Evolutionary conservation across 805 yeast genomes (phyloP), one percentile per base, ranked within the genome.

Genomic region (Nakazawaea wyomingensis): DNA sequence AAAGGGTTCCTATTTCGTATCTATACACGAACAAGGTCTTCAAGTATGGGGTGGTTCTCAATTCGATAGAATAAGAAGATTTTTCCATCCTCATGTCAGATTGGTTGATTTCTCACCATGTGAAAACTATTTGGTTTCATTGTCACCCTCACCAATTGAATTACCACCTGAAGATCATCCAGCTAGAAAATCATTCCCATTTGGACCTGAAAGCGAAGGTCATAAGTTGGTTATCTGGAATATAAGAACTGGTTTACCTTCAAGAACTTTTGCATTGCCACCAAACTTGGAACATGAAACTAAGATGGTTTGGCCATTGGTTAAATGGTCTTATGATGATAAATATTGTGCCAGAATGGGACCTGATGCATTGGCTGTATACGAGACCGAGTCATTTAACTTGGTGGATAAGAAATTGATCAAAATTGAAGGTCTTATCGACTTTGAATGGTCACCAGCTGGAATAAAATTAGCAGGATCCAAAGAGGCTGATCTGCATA

Each of bases 151-250:
- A 38, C 93, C 96, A 46, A 84, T 93, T 54, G 60, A 71, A 26
- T 66, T 80, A 28, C 91, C 90, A 39, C 78, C 87, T 27, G 77
- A 71, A 28, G 76, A 76, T 45, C 74, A 73, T 49, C 82, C 84
- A 36, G 82, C 78, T 47, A 74, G 80, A 55, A 76, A 78, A 37
- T 68, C 69, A 45, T 85, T 80, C 69, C 96, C 96, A 51, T 93
- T 90, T 62, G 82, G 84, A 41, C 82, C 85, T 41, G 87, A 82
- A 59, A 86, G 85, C 59, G 91, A 82, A 56, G 99, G 98, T 50
- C 96, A 93, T 68, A 84, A 88, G 65, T 74, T 93, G 53, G 91
- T 91, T 42, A 78, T 93, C 48, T 93, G 99, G 99, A 91, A 90
- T 56, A 71, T 90, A 54, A 69, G 74, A 47, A 80, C 96, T 22